Base-by-base conservation (phyloP, 495 filamentous ascomycete species). In the Penicillium subrubescens region DNA sequence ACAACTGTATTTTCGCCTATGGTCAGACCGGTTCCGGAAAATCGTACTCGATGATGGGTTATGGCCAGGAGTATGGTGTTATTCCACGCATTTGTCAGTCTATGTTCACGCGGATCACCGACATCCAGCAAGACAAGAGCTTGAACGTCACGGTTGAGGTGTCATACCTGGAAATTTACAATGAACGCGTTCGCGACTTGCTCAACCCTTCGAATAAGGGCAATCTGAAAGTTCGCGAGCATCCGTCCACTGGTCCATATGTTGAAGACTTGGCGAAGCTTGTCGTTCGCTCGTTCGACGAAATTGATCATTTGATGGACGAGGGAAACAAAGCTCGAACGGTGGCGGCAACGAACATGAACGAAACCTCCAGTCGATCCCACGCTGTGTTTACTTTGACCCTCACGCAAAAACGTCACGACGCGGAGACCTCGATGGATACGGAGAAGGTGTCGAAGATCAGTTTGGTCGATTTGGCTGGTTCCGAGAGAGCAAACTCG, bases 1-100 rank as follows among this genome's bases (percentile, higher is more conserved):
- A 99, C 82, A 98, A 98, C 77, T 99, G 96, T 84, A 99, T 99
- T 72, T 99, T 99, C 79, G 96, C 96, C 5, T 99, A 99, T 73
- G 96, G 96, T 44, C 96, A 99, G 79, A 99, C 96, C 11, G 96
- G 96, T 65, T 97, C 94, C 19, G 96, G 96, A 72, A 99, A 99
- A 77, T 96, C 92, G 27, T 98, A 99, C 73, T 97, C 93, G 56
- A 99, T 99, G 96, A 98, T 98, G 96, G 95, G 95, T 23, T 98
- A 98, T 79, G 95, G 96, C 59, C 89, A 94, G 75, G 96, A 98
- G 69, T 87, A 90, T 54, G 96, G 96, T 79, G 94, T 99, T 53
- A 98, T 99, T 65, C 96, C 96, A n/a, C 90, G 86, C 66, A 98
- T 99, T 77, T 99, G 96, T 72, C 91, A 93, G 79, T 89, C 96